Evolutionary conservation across 2,329 filamentous ascomycete species (phyloP), one percentile per base, ranked within the genome.

Genomic region (Alternaria panax): DNA sequence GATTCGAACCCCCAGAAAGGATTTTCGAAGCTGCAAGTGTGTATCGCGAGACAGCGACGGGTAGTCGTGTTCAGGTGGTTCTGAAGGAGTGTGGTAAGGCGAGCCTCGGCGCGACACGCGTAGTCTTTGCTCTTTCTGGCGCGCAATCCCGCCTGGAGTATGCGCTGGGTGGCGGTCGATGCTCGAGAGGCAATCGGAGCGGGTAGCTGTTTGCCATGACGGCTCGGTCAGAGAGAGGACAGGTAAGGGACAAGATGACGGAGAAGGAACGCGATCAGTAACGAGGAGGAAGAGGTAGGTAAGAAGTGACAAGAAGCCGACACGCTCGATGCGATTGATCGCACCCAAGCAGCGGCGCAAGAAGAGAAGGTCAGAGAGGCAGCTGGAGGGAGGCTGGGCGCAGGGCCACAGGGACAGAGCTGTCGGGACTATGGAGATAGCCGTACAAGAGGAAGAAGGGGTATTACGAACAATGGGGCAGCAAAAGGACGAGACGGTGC

Each of bases 181-280:
- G 64, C 67, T 66, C 63, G 68, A 64, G 36, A 62, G 68, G 68
- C 73, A 75, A 75, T 73, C 63, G 71, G 54, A 54, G 51, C 54
- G 59, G 58, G 66, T 66, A 76, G 75, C 77, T 80, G 76, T 79
- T 79, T 79, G 77, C 78, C 77, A 78, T 73, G 65, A 75, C 68
- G 76, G 73, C 75, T 71, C 72, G 72, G 77, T 79, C 74, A 79
- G 77, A 79, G 66, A 69, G 71, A 65, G 73, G 67, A 75, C 72
- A 74, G 71, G 68, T 61, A 67, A 75, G 66, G 62, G 65, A 72
- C 69, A 63, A 70, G 71, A 62, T 65, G 64, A 69, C 58, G 64
- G 69, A 59, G 63, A 70, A 36, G 51, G 55, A 61, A 68, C 57
- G 67, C 61, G 70, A 65, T 59, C 67, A 72, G 74, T 60, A 63